Evolutionary conservation across 208 protist genomes (phyloP).

Genomic region (Leishmania aethiopica): DNA sequence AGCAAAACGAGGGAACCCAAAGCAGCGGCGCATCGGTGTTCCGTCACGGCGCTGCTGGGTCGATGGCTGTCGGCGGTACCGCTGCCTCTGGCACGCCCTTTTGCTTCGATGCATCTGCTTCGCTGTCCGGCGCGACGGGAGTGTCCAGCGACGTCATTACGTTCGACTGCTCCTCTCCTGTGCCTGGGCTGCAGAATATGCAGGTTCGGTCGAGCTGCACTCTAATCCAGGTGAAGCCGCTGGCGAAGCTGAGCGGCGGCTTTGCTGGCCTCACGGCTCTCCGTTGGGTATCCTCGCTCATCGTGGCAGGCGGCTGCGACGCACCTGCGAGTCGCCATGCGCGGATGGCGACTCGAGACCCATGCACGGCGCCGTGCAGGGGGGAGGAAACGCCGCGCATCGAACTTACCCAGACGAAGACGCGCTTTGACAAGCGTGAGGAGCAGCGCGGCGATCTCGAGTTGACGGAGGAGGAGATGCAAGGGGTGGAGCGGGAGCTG

Average conservation of each 20-base stretch:
- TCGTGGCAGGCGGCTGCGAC: constrained; percentile 56
- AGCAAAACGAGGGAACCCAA: constrained; percentile 7
- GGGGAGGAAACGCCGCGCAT: constrained; percentile 39
- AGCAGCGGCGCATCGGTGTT: not conserved
- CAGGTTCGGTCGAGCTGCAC: constrained; percentile 71
- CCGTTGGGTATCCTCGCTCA: constrained; percentile 76
- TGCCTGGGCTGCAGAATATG: constrained; percentile 35
- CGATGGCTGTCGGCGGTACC: not conserved
- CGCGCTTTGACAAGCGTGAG: constrained; percentile 77
- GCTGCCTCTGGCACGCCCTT: not conserved
- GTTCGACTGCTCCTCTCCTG: constrained; percentile 40
- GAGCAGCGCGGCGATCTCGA: constrained; percentile 62
- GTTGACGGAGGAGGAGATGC: constrained; percentile 77
- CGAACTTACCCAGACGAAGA: constrained; percentile 56
- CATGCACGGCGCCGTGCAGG: constrained; percentile 29
- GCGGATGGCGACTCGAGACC: constrained; percentile 4
- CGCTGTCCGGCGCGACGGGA: not conserved
- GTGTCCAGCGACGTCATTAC: constrained; percentile 68
- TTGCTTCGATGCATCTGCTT: not conserved
- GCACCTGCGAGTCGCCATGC: constrained; percentile 37
- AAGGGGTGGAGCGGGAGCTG: constrained; percentile 75
- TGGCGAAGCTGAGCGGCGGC: constrained; percentile 82
- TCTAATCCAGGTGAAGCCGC: constrained; percentile 75
- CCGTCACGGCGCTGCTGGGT: not conserved
- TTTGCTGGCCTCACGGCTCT: constrained; percentile 73